Evolutionary conservation across 192 early-diverging fungal genomes (phyloP).

Genomic region (Polychytrium aggregatum): DNA sequence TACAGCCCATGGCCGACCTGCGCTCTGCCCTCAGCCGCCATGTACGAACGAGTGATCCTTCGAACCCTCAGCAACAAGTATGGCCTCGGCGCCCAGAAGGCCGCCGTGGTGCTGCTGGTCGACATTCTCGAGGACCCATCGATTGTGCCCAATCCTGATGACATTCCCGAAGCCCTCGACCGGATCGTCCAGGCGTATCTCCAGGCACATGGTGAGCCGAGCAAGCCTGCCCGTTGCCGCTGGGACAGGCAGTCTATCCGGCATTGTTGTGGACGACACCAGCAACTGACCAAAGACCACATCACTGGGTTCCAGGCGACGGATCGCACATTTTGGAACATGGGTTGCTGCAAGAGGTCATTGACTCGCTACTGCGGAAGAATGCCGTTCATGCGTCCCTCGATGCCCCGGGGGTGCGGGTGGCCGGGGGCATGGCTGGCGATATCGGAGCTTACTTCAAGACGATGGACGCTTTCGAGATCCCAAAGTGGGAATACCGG

Average conservation of each 20-base stretch:
- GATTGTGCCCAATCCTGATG: too few relatives aligned
- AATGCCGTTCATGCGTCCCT: conserved; percentile 8
- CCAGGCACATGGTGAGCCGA: conserved; percentile 52
- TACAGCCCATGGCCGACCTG: too few relatives aligned
- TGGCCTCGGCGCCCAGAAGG: conserved; percentile 64
- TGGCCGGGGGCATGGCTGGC: conserved; percentile 9
- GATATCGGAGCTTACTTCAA: conserved; percentile 46
- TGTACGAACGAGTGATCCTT: conserved; percentile 41
- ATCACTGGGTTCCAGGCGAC: conserved; percentile 9
- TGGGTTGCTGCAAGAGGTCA: conserved; percentile 34
- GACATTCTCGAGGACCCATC: conserved; percentile 34
- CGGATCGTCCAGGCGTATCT: conserved; percentile 59
- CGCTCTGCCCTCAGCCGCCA: too few relatives aligned
- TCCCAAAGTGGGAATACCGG: conserved; percentile 60
- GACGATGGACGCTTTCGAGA: conserved; percentile 62
- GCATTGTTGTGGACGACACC: background rate
- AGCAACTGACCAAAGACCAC: too few relatives aligned
- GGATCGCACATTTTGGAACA: conserved; percentile 19
- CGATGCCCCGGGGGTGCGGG: conserved; percentile 12
- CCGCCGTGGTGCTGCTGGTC: conserved; percentile 57
- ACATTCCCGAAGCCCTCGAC: conserved; percentile 49
- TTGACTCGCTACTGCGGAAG: conserved; percentile 33
- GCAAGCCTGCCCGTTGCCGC: background rate
- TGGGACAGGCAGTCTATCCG: background rate
- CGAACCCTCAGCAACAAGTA: conserved; percentile 66